Evolutionary conservation across 2,329 filamentous ascomycete genomes (phyloP), one percentile per base, ranked within the genome.

Genomic region (Calycina herbarum): DNA sequence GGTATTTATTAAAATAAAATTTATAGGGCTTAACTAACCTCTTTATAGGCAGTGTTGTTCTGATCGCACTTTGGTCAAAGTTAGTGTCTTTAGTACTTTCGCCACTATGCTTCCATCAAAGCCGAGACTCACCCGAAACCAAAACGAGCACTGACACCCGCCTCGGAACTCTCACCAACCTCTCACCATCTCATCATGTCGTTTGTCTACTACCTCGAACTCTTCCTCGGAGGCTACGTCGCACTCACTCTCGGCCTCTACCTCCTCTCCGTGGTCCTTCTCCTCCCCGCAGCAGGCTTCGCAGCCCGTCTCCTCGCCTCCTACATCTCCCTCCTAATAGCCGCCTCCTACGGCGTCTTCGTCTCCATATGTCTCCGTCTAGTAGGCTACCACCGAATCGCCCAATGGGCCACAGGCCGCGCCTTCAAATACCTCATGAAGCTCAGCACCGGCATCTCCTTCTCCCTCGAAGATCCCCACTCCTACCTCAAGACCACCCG

Each of bases 381-480:
- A 17, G 72, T 88, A 59, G 93, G 93, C 66, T 86, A 90, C 73
- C 88, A 88, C 66, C 88, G 90, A 64, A 86, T 93, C 69, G 86
- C 91, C 33, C 95, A 98, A 82, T 98, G 93, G 92, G 87, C 92
- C 48, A 87, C 87, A 10, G 95, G 82, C 7, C 87, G 93, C 67
- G 79, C 84, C 69, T 98, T 97, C 84, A 91, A 94, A 78, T 91
- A 86, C 80, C 77, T 85, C 71, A 96, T 97, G 90, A 83, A 83
- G 71, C 78, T 85, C 57, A 85, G 86, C 59, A 93, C 93, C 0
- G 94, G 94, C 67, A 84, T 97, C 59, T 85, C 83, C 66, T 97
- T 98, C 76, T 83, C 86, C 68, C 79, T 97, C 60, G 84, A 89
- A 57, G 92, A 94, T 77, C 82, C 87, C 48, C 76, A 87, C 66